Evolutionary conservation across 2,329 filamentous ascomycete genomes (phyloP).

Genomic region (Aureobasidium pullulans): DNA sequence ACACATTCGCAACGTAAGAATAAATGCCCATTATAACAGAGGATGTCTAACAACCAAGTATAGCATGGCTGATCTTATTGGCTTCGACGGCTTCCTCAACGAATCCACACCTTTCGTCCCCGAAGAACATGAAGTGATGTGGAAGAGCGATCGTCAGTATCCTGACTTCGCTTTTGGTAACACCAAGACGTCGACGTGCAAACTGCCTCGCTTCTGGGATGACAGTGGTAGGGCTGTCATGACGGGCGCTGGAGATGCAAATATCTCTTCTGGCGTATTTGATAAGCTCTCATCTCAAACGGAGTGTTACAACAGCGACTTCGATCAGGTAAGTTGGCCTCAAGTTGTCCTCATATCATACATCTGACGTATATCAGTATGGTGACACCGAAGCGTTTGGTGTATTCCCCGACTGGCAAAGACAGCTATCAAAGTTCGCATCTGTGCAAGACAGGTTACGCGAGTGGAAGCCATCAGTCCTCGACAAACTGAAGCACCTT

Average conservation of each 20-base stretch:
- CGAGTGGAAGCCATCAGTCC: slow-evolving; percentile 54
- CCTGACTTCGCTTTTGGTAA: slow-evolving; percentile 52
- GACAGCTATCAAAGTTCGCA: slow-evolving; percentile 58
- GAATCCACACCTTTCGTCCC: slow-evolving; percentile 47
- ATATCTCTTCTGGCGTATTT: slow-evolving; percentile 23
- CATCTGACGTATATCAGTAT: slow-evolving; percentile 35
- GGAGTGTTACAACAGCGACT: slow-evolving; percentile 24
- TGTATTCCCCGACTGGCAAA: slow-evolving; percentile 55
- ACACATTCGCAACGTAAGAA: slow-evolving; percentile 51
- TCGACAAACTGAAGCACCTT: slow-evolving; percentile 51
- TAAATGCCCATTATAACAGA: too few species aligned
- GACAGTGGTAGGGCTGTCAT: slow-evolving; percentile 39
- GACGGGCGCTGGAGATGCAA: slow-evolving; percentile 14
- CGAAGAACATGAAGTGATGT: slow-evolving; percentile 51
- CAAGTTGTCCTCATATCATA: slow-evolving; percentile 22
- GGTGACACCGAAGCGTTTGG: slow-evolving; percentile 58
- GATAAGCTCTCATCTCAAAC: slow-evolving; percentile 40
- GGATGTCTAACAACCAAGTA: background rate
- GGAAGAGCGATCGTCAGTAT: slow-evolving; percentile 50
- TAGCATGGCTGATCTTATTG: slow-evolving; percentile 53
- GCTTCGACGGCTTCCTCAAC: slow-evolving; percentile 55
- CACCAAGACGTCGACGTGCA: slow-evolving; percentile 40
- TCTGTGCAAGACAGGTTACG: slow-evolving; percentile 60
- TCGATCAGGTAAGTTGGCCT: slow-evolving; percentile 34
- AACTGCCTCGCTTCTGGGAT: slow-evolving; percentile 55